Evolutionary conservation across 2,329 filamentous ascomycete species (phyloP), one percentile per base, ranked within the genome.

Genomic region (Remersonia thermophila): DNA sequence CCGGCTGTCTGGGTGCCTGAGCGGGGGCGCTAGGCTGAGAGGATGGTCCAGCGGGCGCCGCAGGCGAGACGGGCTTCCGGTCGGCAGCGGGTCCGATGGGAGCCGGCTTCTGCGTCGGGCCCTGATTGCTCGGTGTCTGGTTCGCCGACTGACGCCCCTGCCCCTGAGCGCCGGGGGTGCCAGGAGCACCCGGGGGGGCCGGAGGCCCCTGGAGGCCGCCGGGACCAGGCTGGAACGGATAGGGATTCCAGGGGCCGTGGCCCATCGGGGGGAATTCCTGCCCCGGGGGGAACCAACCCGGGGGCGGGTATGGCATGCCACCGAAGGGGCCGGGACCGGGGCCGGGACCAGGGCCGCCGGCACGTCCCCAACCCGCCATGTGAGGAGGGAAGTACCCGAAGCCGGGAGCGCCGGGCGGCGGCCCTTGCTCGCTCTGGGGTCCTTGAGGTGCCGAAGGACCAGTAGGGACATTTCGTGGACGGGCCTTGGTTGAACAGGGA

Each of bases 241-340:
- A 45, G 9, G 37, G 39, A 15, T 39, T 39, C 43, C 43, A 45
- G 11, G 42, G 42, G 25, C 40, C 43, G 10, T 39, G 43, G 11
- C 41, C 41, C 43, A 45, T 41, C 10, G 43, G 43, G 3, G 40
- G 80, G 48, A 85, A 91, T 17, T 77, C 79, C 58, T 83, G 82
- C 6, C 79, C 80, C 7, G 71, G 74, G 47, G 80, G 81, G 54
- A 78, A 89, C 82, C 84, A 93, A 38, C 80, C 81, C 16, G 75
- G 74, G 32, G 77, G 82, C 12, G 77, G 79, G 55, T 86, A 93
- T 1, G 80, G 80, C 71, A 85, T 80, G 46, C 77, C 77, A 46
- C 76, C 59, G 40, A 66, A 71, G 34, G 56, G 58, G 33, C 53
- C 55, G 35, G 58, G 59, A 17, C 54, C 57, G 14, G 53, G 53